Percentiles rank a stretch among this genome's conserved stretches.
These are phyloP conservation scores for Nymphaea thermarum DNA, from an alignment of 164 flowering plant species.

Conservation along the genomic window DNA sequence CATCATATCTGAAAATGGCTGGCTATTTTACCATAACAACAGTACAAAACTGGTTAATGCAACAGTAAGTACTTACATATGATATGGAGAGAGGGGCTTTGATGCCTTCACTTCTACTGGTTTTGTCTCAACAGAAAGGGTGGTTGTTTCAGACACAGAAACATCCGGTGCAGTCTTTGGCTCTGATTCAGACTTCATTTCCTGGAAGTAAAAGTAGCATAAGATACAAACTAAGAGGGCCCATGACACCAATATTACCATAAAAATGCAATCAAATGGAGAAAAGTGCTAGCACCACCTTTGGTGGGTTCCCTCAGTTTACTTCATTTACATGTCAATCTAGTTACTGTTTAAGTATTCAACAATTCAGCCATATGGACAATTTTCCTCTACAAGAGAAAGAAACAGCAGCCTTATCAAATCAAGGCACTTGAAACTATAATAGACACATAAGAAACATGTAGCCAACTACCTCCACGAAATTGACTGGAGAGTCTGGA, in stretches of 20 bases:
- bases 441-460: not conserved
- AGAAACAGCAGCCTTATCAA: not conserved
- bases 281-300: no score
- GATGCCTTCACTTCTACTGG: conserved; percentile 15
- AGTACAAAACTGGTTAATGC: not conserved
- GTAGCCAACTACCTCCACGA: not conserved
- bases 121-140: conserved; percentile 19
- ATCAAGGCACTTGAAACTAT: not conserved
- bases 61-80: conserved; percentile 26
- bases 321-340: no score
- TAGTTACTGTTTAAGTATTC: not conserved
- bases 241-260: no score
- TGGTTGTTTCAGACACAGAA: conserved; percentile 20
- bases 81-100: conserved; percentile 57
- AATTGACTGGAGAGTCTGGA: conserved; percentile 8
- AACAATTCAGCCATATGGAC: not conserved
- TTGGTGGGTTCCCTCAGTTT: no score
- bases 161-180: not conserved
- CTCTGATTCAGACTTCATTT: not conserved
- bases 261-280: no score
- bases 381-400: not conserved
- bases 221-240: no score
- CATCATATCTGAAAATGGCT: conserved; percentile 20
- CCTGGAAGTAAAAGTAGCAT: not conserved
- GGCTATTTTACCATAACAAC: not conserved